A percentile compares a stretch with the other conserved stretches of the same genome.
phyloP scores from a whole-genome alignment of 1,284 basidiomycete species.

The Malassezia slooffiae region DNA sequence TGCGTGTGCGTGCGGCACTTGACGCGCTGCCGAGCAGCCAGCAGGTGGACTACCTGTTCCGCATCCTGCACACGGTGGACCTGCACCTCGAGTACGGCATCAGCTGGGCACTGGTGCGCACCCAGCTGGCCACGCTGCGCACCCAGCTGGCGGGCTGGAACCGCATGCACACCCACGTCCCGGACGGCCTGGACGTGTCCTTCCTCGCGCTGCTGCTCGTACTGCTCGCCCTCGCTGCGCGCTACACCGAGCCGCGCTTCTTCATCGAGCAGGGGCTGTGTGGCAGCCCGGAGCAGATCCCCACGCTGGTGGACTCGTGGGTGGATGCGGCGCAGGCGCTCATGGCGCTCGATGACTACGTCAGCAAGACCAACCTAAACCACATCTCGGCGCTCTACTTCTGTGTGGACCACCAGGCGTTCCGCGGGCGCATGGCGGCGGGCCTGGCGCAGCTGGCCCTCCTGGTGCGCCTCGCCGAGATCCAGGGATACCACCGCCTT shows the following conservation, averaged over 20 bases:
- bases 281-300: slow-evolving; percentile 22
- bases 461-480: slow-evolving; percentile 16
- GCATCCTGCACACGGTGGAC: slow-evolving; percentile 30
- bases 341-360: slow-evolving; percentile 24
- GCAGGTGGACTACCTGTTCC: slow-evolving; percentile 31
- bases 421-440: slow-evolving; percentile 10
- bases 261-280: slow-evolving; percentile 31
- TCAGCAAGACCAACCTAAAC: slow-evolving; percentile 32
- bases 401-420: slow-evolving; percentile 15
- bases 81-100: slow-evolving; percentile 26
- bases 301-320: slow-evolving; percentile 26
- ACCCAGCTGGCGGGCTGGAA: slow-evolving; percentile 32
- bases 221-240: slow-evolving; percentile 27
- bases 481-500: slow-evolving; percentile 22
- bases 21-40: slow-evolving; percentile 32
- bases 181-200: slow-evolving; percentile 25
- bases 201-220: slow-evolving; percentile 31
- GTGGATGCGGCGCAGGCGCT: slow-evolving; percentile 26
- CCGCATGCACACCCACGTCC: slow-evolving; percentile 25
- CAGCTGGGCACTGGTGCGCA: slow-evolving; percentile 32
- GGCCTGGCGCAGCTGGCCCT: slow-evolving; percentile 13
- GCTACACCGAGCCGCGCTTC: slow-evolving; percentile 26
- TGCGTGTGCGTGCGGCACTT: slow-evolving; percentile 23
- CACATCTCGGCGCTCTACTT: slow-evolving; percentile 25
- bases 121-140: slow-evolving; percentile 31